Evolutionary conservation across 164 flowering plant species (phyloP).

Genomic region (Warburgia ugandensis): DNA sequence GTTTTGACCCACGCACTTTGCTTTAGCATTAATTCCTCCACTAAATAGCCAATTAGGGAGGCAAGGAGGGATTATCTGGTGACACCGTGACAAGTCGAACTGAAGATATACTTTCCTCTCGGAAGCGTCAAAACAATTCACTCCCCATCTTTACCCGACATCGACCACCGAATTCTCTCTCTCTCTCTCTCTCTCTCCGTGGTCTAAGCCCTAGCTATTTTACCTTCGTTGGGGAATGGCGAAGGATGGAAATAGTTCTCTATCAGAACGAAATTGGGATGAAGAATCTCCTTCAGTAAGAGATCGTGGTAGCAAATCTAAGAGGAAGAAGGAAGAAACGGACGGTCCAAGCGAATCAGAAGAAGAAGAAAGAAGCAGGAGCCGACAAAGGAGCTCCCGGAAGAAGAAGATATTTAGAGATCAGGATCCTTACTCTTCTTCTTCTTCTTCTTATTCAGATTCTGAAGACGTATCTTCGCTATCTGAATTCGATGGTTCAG

Average conservation of each 20-base stretch:
- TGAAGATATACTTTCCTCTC: too few relatives aligned
- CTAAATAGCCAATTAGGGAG: too few relatives aligned
- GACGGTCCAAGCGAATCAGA: slow-evolving; percentile 8
- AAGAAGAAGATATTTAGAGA: slow-evolving; percentile 1
- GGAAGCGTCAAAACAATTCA: too few relatives aligned
- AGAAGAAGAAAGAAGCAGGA: slow-evolving; percentile 1
- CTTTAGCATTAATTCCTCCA: too few relatives aligned
- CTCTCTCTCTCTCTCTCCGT: too few relatives aligned
- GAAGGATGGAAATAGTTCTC: slow-evolving; percentile 26
- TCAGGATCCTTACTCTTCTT: slow-evolving; percentile 10
- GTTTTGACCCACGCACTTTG: too few relatives aligned
- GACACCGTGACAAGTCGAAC: too few relatives aligned
- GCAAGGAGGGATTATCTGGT: too few relatives aligned
- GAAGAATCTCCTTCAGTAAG: slow-evolving; percentile 12
- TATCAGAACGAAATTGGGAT: slow-evolving; percentile 9
- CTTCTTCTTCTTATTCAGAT: slow-evolving; percentile 8
- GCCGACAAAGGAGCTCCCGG: slow-evolving; percentile 1
- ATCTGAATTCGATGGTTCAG: slow-evolving; percentile 16
- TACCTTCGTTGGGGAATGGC: slow-evolving; percentile 31
- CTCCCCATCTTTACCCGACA: too few relatives aligned
- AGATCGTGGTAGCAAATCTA: slow-evolving; percentile 17
- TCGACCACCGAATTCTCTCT: too few relatives aligned
- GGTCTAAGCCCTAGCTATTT: too few relatives aligned
- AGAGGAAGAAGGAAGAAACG: slow-evolving; percentile 17
- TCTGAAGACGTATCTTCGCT: slow-evolving; percentile 2